Percentiles rank a stretch among this genome's conserved stretches.
phyloP scores from a whole-genome alignment of 2,329 filamentous ascomycete genomes.

The Chaetomium sp. region DNA sequence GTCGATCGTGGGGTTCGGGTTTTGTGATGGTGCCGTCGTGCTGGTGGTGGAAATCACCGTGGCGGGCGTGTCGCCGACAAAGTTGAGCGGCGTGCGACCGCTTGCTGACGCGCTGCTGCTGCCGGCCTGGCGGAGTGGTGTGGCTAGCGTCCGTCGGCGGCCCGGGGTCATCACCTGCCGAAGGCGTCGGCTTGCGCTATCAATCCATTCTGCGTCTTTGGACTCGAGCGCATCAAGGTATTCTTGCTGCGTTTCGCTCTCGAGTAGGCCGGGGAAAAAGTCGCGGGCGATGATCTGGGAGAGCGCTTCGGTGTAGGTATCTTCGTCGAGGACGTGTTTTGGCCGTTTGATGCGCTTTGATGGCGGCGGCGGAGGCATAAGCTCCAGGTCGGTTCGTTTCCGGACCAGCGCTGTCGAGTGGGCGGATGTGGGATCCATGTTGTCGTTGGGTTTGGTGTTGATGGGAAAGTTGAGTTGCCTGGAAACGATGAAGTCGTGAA shows the following conservation, averaged over 20 bases:
- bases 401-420: conserved; percentile 55
- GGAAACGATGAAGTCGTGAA: not conserved
- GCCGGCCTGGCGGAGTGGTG: conserved; percentile 18
- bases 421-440: conserved; percentile 33
- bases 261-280: conserved; percentile 88
- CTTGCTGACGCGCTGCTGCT: conserved; percentile 27
- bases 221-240: conserved; percentile 89
- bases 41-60: conserved; percentile 41
- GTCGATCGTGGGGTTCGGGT: conserved; percentile 48
- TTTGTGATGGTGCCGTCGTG: conserved; percentile 27
- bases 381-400: conserved; percentile 61
- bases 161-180: conserved; percentile 77
- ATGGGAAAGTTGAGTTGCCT: not conserved
- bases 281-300: conserved; percentile 94
- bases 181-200: conserved; percentile 66
- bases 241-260: conserved; percentile 81
- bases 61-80: conserved; percentile 66
- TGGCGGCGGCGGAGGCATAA: conserved; percentile 84
- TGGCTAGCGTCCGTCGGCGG: conserved; percentile 31
- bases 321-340: conserved; percentile 82
- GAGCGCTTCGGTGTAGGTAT: conserved; percentile 82
- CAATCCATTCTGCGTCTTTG: conserved; percentile 78
- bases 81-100: conserved; percentile 57
- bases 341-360: conserved; percentile 89
- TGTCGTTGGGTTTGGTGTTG: not conserved